phyloP scores from a whole-genome alignment of 202 grass and related monocot genomes.

The Dendrocalamus latiflorus region DNA sequence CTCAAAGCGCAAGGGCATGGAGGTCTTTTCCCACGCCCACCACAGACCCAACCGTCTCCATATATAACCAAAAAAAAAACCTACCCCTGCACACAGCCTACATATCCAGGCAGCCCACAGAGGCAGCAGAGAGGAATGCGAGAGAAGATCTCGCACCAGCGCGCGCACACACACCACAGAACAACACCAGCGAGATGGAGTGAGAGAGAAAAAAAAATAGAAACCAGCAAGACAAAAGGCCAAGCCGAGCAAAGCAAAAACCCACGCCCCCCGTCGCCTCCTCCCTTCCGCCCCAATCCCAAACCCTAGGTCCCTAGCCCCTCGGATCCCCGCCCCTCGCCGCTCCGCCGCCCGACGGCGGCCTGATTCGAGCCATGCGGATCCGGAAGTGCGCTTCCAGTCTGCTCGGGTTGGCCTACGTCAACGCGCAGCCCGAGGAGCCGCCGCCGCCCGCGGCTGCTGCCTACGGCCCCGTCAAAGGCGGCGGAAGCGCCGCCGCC shows the following conservation, averaged over 20 bases:
- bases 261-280: neutral
- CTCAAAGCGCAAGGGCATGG: neutral
- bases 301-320: neutral
- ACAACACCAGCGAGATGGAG: neutral
- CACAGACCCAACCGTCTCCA: no score
- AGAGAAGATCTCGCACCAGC: neutral
- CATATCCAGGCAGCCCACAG: neutral
- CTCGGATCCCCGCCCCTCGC: neutral
- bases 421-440: no score
- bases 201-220: neutral
- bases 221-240: neutral
- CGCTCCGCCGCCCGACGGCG: rapidly evolving
- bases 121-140: neutral
- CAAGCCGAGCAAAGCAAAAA: neutral
- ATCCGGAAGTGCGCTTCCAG: slow-evolving; percentile 19
- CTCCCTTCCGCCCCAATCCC: neutral
- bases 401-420: neutral
- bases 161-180: neutral
- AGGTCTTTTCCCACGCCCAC: neutral
- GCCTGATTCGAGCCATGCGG: slow-evolving; percentile 7
- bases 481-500: no score
- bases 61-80: neutral
- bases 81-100: neutral
- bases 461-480: no score
- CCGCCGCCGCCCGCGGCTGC: neutral